These are phyloP conservation scores for Cyberlindnera subsufficiens DNA, from an alignment of 805 yeast species.

Conservation along the genomic window DNA sequence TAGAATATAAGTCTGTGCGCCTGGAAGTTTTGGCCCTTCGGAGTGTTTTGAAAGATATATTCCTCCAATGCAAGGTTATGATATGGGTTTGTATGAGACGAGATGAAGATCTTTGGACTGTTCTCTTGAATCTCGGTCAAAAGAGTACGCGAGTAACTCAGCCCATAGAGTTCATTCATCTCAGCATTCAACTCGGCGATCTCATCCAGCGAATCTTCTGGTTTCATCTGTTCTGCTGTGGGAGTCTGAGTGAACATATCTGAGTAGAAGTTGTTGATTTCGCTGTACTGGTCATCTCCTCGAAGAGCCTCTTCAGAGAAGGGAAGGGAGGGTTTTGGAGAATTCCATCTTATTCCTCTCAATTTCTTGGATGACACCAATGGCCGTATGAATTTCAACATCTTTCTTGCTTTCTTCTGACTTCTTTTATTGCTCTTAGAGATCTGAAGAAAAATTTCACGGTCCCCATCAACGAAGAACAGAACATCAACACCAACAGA, in stretches of 20 bases:
- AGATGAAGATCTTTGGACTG: conserved; percentile 50
- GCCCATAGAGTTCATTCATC: conserved; percentile 24
- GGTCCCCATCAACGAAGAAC: too few species aligned
- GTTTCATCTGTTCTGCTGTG: background rate
- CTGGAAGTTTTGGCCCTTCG: conserved; percentile 23
- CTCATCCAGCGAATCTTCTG: conserved; percentile 15
- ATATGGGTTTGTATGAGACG: conserved; percentile 60
- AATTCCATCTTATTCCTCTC: background rate
- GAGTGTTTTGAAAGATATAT: conserved; percentile 62
- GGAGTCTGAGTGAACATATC: conserved; percentile 26
- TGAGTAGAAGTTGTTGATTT: conserved; percentile 29
- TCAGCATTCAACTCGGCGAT: conserved; percentile 30
- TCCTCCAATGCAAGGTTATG: conserved; percentile 80
- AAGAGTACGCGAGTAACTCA: conserved; percentile 12
- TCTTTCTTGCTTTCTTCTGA: too few species aligned
- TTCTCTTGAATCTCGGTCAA: conserved; percentile 17
- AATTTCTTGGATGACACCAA: too few species aligned
- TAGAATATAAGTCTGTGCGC: conserved; percentile 63
- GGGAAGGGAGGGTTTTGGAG: conserved; percentile 1
- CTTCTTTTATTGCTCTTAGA: background rate
- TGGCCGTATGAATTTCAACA: too few species aligned
- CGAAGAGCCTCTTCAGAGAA: conserved; percentile 6
- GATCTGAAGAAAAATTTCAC: background rate
- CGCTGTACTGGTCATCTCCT: conserved; percentile 23
- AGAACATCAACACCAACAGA: background rate